Base-by-base conservation (phyloP, 441 rosid genomes). In the Erodium trifolium region DNA sequence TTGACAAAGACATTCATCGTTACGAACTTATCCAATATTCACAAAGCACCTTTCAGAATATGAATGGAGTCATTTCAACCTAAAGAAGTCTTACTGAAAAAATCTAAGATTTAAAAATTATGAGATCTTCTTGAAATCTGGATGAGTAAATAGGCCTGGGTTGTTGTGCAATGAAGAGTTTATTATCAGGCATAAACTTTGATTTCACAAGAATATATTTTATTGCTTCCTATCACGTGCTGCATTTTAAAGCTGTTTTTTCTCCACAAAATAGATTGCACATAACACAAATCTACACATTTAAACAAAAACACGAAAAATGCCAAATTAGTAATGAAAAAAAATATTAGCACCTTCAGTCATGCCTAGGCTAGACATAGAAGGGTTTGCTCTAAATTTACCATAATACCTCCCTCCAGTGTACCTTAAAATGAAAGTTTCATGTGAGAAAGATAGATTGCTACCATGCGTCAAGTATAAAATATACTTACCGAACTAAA, bases 401-500 rank as follows among this genome's bases (percentile, higher is more conserved):
- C 23, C 10, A 16, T 55, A n/a, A 3, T 6, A 55, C 16, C 23
- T 55, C 51, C 13, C 51, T 45, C n/a, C 3, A 2, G 51, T 0
- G n/a, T 45, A 45, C 9, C 12, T 45, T 12, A 45, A 45, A 45
- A 45, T 45, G 51, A 45, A 45, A 45, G 13, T 45, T 45, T 9
- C 51, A 45, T 45, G 51, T 45, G n/a, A 45, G 0, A 45, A 59
- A 59, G 63, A 18, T 18, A 59, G 63, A 59, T 59, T 18, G 17
- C 1, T 9, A 55, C 5, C 19, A 55, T 55, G 23, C 3, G 27
- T 5, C 29, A 9, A 59, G 19, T 8, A 59, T 17, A 16, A 59
- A 59, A 57, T 57, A 57, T n/a, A 76, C 93, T 75, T 75, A 90
- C 97, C 69, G 97, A 91, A 77, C 87, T 93, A 23, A 79, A 72